Conservation (phyloP, 2,329 filamentous ascomycete species). For the Fusarium sp. region DNA sequence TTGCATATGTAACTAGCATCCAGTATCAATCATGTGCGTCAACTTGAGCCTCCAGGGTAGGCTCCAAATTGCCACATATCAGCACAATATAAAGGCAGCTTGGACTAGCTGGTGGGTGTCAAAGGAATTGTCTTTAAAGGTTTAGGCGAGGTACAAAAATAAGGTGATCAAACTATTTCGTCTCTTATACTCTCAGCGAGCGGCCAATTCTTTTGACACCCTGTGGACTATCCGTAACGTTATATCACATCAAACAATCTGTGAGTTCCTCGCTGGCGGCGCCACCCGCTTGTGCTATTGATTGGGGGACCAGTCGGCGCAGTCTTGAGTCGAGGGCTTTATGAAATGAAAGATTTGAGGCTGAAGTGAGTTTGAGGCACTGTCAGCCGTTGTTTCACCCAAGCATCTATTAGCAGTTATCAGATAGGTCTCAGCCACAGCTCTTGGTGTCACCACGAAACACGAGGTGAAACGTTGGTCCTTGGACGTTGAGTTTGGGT, state of each 20-base stretch:
- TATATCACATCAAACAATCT: constrained; percentile 2
- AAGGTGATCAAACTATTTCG: no score
- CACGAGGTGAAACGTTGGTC: constrained; percentile 6
- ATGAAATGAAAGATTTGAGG: background rate
- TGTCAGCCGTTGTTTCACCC: constrained; percentile 15
- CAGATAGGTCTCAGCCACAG: constrained; percentile 9
- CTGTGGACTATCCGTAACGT: background rate
- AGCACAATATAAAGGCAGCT: no score
- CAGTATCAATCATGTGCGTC: no score
- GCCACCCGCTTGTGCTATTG: constrained; percentile 15
- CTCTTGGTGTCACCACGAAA: constrained; percentile 12
- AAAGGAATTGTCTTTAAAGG: no score
- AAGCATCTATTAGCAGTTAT: background rate
- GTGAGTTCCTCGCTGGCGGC: constrained; percentile 1
- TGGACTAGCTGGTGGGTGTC: background rate
- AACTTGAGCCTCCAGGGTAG: no score
- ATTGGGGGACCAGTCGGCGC: background rate
- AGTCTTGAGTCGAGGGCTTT: background rate
- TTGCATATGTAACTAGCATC: no score
- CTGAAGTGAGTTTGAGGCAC: background rate
- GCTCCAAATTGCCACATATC: no score
- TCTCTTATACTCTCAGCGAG: background rate
- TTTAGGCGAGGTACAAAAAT: no score
- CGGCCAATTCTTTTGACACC: background rate
- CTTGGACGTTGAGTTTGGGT: background rate